Conservation (phyloP, 768 basidiomycete species). For the Gloeophyllum trabeum region DNA sequence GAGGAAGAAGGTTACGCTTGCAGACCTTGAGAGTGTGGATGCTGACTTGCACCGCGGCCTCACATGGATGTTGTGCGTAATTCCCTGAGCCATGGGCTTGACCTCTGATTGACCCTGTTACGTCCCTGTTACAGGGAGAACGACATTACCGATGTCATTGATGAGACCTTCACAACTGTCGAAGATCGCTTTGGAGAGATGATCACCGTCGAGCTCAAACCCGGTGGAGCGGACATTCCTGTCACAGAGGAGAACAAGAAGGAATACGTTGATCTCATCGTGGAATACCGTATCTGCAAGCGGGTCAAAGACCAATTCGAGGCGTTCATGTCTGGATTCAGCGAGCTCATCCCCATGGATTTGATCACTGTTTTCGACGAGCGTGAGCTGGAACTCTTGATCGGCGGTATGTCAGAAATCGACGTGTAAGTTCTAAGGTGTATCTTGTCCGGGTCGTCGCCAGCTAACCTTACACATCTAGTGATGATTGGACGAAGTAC, state of each 20-base stretch:
- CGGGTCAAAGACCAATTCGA: constrained; percentile 99
- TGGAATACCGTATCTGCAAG: constrained; percentile 94
- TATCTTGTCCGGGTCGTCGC: background rate
- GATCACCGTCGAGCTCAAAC: constrained; percentile 91
- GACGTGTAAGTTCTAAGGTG: constrained; percentile 66
- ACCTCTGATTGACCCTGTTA: constrained; percentile 4
- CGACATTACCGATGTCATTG: constrained; percentile 95
- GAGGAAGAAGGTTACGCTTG: constrained; percentile 91
- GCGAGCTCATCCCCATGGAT: constrained; percentile 96
- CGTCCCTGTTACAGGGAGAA: constrained; percentile 59
- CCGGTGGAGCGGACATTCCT: constrained; percentile 73
- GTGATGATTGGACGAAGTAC: constrained; percentile 98
- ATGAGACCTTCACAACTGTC: constrained; percentile 93
- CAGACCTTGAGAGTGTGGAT: constrained; percentile 95
- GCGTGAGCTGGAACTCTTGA: constrained; percentile 90
- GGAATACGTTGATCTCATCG: constrained; percentile 90
- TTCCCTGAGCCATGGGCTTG: background rate
- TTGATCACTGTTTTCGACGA: constrained; percentile 98
- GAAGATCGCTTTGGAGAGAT: constrained; percentile 99
- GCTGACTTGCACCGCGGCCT: constrained; percentile 89
- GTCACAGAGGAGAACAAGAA: constrained; percentile 99
- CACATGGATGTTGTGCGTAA: constrained; percentile 94
- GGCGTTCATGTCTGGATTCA: constrained; percentile 99
- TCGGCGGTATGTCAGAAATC: constrained; percentile 99
- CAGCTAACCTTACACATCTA: constrained; percentile 15